phyloP scores from a whole-genome alignment of 495 filamentous ascomycete species.

The Viridothelium virens region DNA sequence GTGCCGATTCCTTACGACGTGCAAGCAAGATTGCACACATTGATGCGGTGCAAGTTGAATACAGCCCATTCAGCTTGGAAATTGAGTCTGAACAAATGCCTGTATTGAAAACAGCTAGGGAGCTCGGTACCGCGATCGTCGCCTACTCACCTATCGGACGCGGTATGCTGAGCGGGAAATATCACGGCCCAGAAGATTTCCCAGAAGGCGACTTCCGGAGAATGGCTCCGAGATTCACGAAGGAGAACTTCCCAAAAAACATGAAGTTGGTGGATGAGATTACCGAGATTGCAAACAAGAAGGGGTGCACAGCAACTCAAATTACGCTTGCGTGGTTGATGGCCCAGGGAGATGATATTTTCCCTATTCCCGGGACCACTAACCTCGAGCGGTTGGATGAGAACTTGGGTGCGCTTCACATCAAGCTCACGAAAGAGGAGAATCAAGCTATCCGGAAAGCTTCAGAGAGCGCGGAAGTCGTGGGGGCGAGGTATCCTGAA shows the following conservation, averaged over 20 bases:
- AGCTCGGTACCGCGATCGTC: conserved; percentile 54
- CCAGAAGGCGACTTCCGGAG: conserved; percentile 38
- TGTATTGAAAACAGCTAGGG: conserved; percentile 49
- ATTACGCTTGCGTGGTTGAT: conserved; percentile 51
- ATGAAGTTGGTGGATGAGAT: conserved; percentile 45
- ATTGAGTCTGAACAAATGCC: conserved; percentile 45
- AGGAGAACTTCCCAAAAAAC: conserved; percentile 51
- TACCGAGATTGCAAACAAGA: conserved; percentile 40
- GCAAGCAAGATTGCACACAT: conserved; percentile 55
- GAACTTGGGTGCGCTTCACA: conserved; percentile 29
- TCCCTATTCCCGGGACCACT: conserved; percentile 43
- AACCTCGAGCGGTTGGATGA: conserved; percentile 31
- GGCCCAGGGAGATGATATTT: conserved; percentile 49
- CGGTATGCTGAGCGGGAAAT: conserved; percentile 49
- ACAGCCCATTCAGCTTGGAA: conserved; percentile 50
- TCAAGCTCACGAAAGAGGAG: conserved; percentile 31
- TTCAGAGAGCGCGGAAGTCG: conserved; percentile 29
- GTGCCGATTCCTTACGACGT: conserved; percentile 48
- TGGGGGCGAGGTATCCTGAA: conserved; percentile 31
- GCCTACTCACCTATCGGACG: conserved; percentile 57
- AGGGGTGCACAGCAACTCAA: conserved; percentile 43
- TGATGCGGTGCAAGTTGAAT: conserved; percentile 56
- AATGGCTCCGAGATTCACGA: conserved; percentile 38
- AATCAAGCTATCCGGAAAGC: conserved; percentile 30
- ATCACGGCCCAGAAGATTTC: conserved; percentile 42